Evolutionary conservation across 345 rosid species (phyloP), one percentile per base, ranked within the genome.

Genomic region (Microcos paniculata): DNA sequence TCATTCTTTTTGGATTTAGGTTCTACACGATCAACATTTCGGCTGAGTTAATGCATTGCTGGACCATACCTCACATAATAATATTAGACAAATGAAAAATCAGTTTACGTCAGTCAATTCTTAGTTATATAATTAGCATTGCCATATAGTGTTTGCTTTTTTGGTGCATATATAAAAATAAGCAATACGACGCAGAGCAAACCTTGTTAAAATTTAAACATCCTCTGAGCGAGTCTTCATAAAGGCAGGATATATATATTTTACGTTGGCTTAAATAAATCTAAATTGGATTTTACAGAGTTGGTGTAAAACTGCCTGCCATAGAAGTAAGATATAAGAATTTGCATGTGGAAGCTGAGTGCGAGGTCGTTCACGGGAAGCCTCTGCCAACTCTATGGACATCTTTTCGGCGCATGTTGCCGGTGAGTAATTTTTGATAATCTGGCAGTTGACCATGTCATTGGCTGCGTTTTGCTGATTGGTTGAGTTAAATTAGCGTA

Each of bases 341-440:
- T 71, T 76, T 90, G 53, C 66, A 79, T 0, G 88, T 92, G 14
- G 92, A 89, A 75, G 91, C 92, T 71, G 83, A 84, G 38, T 89
- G 92, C 26, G 84, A 87, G 64, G 84, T 92, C 26, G 88, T 89
- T 74, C 82, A 84, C 63, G 97, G 95, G 61, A 92, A 85, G 80
- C 89, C 97, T 0, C 95, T 90, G 66, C 95, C 97, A 33, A 90
- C 93, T 73, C 81, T 92, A 6, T 92, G 97, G 95, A 90, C 88
- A 76, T 79, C 95, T 18, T 49, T 83, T 14, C 86, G 69, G 80
- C 72, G 74, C 70, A 8, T 80, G 23, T 31, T 90, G 76, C 65
- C 82, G 31, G 97, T 90, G 64, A 90, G 94, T 86, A 51, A 18
- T 52, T 35, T 70, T 46, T 45, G 30, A 28, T 6, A 4, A 4